Evolutionary conservation across 2,329 filamentous ascomycete genomes (phyloP), one percentile per base, ranked within the genome.

Genomic region (Bipolaris zeicola): DNA sequence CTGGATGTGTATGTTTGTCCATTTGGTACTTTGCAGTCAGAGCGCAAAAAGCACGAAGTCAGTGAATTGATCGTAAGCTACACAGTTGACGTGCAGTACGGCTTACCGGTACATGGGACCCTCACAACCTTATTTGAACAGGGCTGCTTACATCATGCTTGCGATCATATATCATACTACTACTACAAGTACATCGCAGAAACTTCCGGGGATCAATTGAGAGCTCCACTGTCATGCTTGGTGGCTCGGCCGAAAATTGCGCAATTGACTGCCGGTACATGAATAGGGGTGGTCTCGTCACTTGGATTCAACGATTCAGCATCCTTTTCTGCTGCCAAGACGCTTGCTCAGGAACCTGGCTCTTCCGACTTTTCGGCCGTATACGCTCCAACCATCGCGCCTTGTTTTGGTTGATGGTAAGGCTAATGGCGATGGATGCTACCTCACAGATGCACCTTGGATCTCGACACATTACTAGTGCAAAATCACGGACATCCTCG

Each of bases 271-370:
- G 39, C 16, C 49, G 49, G 37, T 22, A 52, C 36, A 47, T 10
- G 26, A 16, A 14, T 24, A 26, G 18, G 16, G 3, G 16, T 2
- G 10, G 31, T 24, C 18, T 31, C 26, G 31, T 44, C 38, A 38
- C 43, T n/a, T 47, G 22, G 31, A 26, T 26, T 26, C 22, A 43
- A 3, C 42, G 48, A 52, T 8, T 47, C 49, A 46, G 53, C 28
- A 24, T 52, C 34, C 22, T 36, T 10, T 43, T 20, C 8, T 18
- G 45, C 31, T 16, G 37, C 49, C 53, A 56, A 52, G 49, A 13
- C 45, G 13, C 49, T 56, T 47, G 47, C 49, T 43, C 49, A 36
- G 42, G 38, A 47, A 24, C 36, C 43, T 52, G 38, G 48, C 14
- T 36, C 4, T 28, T 22, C 8, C 14, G 11, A 42, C 18, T 22